Conservation (phyloP, 495 filamentous ascomycete genomes). For the Xanthoparmelia taractica region DNA sequence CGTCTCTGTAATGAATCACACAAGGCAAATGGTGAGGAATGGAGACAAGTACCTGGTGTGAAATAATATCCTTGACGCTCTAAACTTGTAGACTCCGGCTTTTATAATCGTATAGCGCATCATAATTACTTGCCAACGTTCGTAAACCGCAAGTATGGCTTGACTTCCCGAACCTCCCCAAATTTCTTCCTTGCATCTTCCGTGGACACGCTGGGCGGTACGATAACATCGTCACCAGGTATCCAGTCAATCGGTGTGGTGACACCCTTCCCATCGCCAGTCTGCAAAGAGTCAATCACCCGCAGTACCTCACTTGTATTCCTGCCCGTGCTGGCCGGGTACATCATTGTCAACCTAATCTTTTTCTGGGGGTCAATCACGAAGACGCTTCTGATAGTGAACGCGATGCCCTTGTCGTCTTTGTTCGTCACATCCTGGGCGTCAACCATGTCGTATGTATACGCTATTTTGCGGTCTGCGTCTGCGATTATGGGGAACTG, state of each 20-base stretch:
- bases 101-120: background rate
- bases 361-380: constrained; percentile 65
- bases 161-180: constrained; percentile 55
- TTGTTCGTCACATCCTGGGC: constrained; percentile 49
- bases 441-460: constrained; percentile 61
- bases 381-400: constrained; percentile 63
- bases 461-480: constrained; percentile 56
- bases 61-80: too few relatives aligned
- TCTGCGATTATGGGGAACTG: constrained; percentile 66
- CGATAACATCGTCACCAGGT: constrained; percentile 58
- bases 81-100: too few relatives aligned
- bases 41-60: too few relatives aligned
- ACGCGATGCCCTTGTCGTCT: constrained; percentile 50
- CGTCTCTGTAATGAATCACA: background rate
- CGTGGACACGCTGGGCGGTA: constrained; percentile 55
- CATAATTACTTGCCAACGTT: constrained; percentile 26
- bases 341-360: constrained; percentile 60
- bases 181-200: constrained; percentile 61
- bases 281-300: constrained; percentile 59
- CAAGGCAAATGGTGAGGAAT: background rate
- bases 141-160: constrained; percentile 41
- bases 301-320: constrained; percentile 60
- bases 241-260: constrained; percentile 59
- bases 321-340: constrained; percentile 57
- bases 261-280: constrained; percentile 54